Percentiles rank a stretch among this genome's conserved stretches.
Conservation (phyloP, 331 rosid species). For the Malus hybrid region DNA sequence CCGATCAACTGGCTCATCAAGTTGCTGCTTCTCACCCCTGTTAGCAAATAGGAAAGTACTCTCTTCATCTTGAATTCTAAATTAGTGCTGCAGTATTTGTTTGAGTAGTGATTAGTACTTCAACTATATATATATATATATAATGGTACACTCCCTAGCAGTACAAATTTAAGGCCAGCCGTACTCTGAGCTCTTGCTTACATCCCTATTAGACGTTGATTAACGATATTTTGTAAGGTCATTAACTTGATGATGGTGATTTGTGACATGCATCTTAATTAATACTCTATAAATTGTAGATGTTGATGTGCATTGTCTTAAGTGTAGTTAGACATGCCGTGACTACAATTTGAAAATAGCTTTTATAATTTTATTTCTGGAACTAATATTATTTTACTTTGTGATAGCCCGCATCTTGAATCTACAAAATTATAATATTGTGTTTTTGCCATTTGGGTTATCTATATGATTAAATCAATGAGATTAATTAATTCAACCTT, state of each 20-base stretch:
- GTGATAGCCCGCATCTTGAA: no score
- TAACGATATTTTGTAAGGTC: background rate
- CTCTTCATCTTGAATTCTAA: background rate
- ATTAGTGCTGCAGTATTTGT: background rate
- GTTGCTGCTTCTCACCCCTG: constrained; percentile 33
- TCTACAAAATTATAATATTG: no score
- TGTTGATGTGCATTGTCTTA: background rate
- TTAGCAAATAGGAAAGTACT: background rate
- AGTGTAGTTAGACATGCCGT: background rate
- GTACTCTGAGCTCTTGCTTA: background rate
- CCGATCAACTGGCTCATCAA: constrained; percentile 16
- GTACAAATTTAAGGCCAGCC: background rate
- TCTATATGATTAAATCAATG: no score
- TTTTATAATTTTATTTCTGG: no score
- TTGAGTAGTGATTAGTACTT: background rate
- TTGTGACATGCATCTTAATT: background rate
- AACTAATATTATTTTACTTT: no score
- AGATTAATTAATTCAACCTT: no score
- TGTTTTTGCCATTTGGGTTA: no score
- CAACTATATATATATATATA: background rate
- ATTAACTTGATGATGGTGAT: background rate
- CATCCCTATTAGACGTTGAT: constrained; percentile 1
- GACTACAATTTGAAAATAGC: no score
- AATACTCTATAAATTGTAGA: background rate
- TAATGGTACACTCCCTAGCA: background rate